Conservation (phyloP, 148 eudicot genomes). For the Tetragonia tetragonoides region DNA sequence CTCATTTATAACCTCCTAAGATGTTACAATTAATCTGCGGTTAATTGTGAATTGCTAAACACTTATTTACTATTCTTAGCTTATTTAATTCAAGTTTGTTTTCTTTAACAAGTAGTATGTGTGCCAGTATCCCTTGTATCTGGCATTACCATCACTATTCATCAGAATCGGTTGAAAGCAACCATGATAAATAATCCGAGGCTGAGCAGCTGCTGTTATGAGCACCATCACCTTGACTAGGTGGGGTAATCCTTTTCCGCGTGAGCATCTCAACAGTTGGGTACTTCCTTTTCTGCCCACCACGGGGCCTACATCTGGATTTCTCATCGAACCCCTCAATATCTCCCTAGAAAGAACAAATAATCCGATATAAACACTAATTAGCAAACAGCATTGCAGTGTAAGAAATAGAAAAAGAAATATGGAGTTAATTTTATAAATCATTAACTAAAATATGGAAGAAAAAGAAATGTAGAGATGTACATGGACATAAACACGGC, state of each 20-base stretch:
- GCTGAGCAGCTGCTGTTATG: neutral
- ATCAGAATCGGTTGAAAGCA: conserved; percentile 32
- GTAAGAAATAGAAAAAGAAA: too few species aligned
- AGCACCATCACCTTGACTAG: conserved; percentile 22
- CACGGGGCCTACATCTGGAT: conserved; percentile 35
- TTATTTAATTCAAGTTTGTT: too few species aligned
- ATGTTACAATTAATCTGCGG: too few species aligned
- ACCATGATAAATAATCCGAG: conserved; percentile 35
- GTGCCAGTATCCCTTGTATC: neutral
- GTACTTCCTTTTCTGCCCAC: conserved; percentile 36
- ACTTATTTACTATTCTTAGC: too few species aligned
- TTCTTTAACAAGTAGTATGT: too few species aligned
- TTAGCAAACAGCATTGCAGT: neutral
- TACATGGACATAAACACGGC: conserved; percentile 64
- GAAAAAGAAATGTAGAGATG: neutral
- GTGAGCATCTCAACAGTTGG: conserved; percentile 35
- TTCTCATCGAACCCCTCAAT: conserved; percentile 42
- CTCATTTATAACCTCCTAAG: too few species aligned
- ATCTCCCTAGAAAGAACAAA: conserved; percentile 30
- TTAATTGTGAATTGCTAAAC: too few species aligned
- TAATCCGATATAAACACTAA: neutral
- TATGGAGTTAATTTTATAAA: too few species aligned
- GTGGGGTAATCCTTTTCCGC: conserved; percentile 40
- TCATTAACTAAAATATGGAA: neutral
- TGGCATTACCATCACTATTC: neutral